A percentile compares a stretch with the other conserved stretches of the same genome.
Evolutionary conservation across 257 asterid genomes (phyloP).

Genomic region (Paulownia fortunei): DNA sequence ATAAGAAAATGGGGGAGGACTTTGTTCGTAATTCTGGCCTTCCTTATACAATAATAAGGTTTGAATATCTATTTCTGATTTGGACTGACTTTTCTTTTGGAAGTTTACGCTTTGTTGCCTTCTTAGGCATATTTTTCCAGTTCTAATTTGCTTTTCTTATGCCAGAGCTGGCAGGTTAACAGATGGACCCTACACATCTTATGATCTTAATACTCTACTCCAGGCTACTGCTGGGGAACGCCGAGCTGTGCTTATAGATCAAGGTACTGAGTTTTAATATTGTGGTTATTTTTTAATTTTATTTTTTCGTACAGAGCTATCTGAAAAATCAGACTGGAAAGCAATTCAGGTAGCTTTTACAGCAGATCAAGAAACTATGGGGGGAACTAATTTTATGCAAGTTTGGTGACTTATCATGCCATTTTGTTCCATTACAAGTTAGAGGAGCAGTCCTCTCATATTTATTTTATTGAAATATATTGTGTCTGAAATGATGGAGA

Average conservation of each 20-base stretch:
- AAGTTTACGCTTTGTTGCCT: background rate
- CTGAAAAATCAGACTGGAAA: background rate
- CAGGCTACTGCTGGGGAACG: slow-evolving; percentile 99
- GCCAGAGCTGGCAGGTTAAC: slow-evolving; percentile 90
- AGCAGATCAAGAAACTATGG: background rate
- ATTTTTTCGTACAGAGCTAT: background rate
- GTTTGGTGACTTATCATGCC: background rate
- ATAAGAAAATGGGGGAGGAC: slow-evolving; percentile 99
- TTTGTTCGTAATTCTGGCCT: slow-evolving; percentile 84
- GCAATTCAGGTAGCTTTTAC: background rate
- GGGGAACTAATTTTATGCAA: background rate
- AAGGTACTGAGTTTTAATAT: slow-evolving; percentile 55
- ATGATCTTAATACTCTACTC: slow-evolving; percentile 88
- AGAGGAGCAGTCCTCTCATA: background rate
- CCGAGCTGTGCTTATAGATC: slow-evolving; percentile 86
- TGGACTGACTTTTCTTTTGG: background rate
- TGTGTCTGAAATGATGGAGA: background rate
- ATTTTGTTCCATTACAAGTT: background rate
- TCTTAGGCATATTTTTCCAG: background rate
- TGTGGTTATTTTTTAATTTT: background rate
- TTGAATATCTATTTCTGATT: background rate
- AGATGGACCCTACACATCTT: slow-evolving; percentile 97
- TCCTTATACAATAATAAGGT: slow-evolving; percentile 94
- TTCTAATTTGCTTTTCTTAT: slow-evolving; percentile 5
- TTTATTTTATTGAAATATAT: background rate